Conservation (phyloP, 176 grass and related monocot species). For the Oryza nivara region DNA sequence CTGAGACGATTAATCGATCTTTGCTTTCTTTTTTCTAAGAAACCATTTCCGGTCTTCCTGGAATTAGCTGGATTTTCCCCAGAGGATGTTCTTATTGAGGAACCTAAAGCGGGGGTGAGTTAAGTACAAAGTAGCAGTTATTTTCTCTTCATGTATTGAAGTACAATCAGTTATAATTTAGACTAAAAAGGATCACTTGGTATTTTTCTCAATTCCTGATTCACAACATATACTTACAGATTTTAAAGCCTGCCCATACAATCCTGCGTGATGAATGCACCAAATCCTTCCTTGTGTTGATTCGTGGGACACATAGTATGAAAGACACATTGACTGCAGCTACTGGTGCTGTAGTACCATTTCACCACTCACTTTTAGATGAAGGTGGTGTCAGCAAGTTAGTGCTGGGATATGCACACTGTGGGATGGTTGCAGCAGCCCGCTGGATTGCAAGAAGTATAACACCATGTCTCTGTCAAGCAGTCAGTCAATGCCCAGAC, state of each 20-base stretch:
- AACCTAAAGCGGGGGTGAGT: conserved; percentile 90
- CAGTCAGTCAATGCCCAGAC: conserved; percentile 65
- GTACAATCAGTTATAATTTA: conserved; percentile 3
- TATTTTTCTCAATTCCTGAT: conserved; percentile 28
- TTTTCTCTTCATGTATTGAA: conserved; percentile 28
- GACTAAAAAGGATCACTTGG: conserved; percentile 17
- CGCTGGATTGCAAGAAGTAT: conserved; percentile 91
- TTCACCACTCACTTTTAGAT: conserved; percentile 93
- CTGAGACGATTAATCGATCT: conserved; percentile 75
- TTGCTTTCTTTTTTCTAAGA: conserved; percentile 94
- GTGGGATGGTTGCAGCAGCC: conserved; percentile 90
- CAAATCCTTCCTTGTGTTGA: conserved; percentile 91
- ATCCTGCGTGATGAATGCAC: conserved; percentile 75
- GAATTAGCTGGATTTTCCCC: conserved; percentile 75
- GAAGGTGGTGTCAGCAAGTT: conserved; percentile 90
- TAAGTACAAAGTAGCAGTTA: conserved; percentile 44
- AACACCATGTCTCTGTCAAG: conserved; percentile 68
- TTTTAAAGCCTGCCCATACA: conserved; percentile 92
- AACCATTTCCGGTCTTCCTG: conserved; percentile 76
- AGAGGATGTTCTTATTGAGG: conserved; percentile 88
- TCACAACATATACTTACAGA: conserved; percentile 45
- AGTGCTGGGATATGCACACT: conserved; percentile 95
- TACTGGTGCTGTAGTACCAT: conserved; percentile 94
- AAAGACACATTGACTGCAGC: conserved; percentile 87
- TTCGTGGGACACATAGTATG: conserved; percentile 92